Base-by-base conservation (phyloP, 345 rosid genomes). In the Dovyalis caffra region DNA sequence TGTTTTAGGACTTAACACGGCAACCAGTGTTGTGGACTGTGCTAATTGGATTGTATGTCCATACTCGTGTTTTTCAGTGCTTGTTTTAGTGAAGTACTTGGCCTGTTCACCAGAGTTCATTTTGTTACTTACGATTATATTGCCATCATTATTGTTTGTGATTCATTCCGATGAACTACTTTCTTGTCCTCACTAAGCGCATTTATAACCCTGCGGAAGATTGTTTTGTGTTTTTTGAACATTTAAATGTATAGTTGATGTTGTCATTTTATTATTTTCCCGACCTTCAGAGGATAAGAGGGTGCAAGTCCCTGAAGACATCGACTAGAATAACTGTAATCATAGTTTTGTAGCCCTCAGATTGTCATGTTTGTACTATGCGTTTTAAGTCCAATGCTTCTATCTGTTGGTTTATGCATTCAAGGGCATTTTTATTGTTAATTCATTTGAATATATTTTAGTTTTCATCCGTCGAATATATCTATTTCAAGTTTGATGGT, bases 11-110 rank as follows among this genome's bases (percentile, higher is more conserved):
- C 73, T 80, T 82, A 83, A 73, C 86, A 73, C 69, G 79, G 76
- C 78, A 74, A 74, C 32, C 71, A 43, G 77, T 66, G 68, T 53
- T 37, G 47, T 75, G 84, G 80, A 82, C 79, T 73, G 76, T 71
- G 77, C 88, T 80, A 83, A 85, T 85, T 83, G 81, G 80, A 66
- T 80, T 80, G 43, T 66, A 37, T 83, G 84, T 80, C 80, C 80
- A 82, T 75, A 78, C 23, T 71, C 76, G 65, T 81, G 76, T 80
- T 65, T 71, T 71, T 76, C 78, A 21, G 75, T 79, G 73, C 61
- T 76, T 49, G 70, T 74, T 67, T 47, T 73, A 67, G 81, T 60
- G 53, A 65, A 60, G 43, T 68, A 40, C 69, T 65, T 56, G 70
- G 66, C 28, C 77, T 45, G 70, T 68, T 68, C 34, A 49, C 78